phyloP scores from a whole-genome alignment of 2,329 filamentous ascomycete species.

The Pseudocercospora pini-densiflorae region DNA sequence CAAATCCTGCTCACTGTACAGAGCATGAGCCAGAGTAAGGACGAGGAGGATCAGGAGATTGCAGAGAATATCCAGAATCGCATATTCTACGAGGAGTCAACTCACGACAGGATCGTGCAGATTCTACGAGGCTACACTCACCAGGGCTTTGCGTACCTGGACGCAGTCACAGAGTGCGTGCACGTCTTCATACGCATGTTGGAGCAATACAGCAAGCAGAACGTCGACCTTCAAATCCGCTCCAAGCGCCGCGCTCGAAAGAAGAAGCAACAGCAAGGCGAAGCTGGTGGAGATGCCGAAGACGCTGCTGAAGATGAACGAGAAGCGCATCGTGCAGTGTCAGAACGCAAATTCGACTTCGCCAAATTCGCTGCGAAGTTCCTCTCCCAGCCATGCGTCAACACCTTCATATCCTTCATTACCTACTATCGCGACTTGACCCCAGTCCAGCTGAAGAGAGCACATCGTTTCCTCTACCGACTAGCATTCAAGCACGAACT shows the following conservation, averaged over 20 bases:
- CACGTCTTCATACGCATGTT: conserved; percentile 92
- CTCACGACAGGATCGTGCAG: conserved; percentile 82
- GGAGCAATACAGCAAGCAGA: conserved; percentile 92
- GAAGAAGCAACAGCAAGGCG: conserved; percentile 63
- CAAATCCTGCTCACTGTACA: conserved; percentile 87
- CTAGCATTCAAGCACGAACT: conserved; percentile 95
- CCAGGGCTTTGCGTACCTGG: conserved; percentile 90
- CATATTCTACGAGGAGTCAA: conserved; percentile 98
- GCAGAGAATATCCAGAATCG: conserved; percentile 95
- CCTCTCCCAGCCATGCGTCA: conserved; percentile 79
- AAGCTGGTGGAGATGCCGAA: conserved; percentile 55
- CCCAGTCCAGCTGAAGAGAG: conserved; percentile 81
- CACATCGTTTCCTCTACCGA: conserved; percentile 92
- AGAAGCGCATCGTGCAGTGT: conserved; percentile 70
- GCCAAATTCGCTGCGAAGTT: conserved; percentile 80
- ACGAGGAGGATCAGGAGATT: conserved; percentile 96
- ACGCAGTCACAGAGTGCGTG: conserved; percentile 86
- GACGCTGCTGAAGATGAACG: conserved; percentile 70
- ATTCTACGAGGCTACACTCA: conserved; percentile 88
- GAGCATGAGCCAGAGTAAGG: conserved; percentile 81
- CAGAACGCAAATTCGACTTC: conserved; percentile 94
- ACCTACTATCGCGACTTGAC: conserved; percentile 81
- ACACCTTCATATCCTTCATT: conserved; percentile 84
- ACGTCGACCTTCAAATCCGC: conserved; percentile 89
- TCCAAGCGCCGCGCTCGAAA: conserved; percentile 74